These are phyloP conservation scores for Raddia distichophylla DNA, from an alignment of 176 grass and related monocot genomes.

Conservation along the genomic window DNA sequence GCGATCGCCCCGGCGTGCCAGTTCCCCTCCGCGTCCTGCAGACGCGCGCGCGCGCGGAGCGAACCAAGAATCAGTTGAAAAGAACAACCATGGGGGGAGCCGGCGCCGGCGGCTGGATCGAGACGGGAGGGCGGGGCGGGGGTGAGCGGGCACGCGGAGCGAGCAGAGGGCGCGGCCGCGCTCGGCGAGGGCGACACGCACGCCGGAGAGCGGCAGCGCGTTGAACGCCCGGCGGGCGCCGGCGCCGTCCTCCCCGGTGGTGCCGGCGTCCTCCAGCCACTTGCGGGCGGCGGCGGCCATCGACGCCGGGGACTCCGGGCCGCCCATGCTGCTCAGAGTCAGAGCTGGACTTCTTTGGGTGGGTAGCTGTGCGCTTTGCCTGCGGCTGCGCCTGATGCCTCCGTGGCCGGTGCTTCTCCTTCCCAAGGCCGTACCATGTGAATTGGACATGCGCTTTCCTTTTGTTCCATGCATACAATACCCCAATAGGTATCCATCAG, in stretches of 20 bases:
- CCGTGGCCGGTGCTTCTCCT: too few relatives aligned
- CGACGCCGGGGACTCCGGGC: slow-evolving; percentile 27
- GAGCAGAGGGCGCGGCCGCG: slow-evolving; percentile 54
- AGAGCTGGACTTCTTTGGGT: background rate
- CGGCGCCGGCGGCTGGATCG: background rate
- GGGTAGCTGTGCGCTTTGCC: background rate
- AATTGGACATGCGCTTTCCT: too few relatives aligned
- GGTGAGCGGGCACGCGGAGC: slow-evolving; percentile 63
- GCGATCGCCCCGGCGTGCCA: slow-evolving; percentile 87
- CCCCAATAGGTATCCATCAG: too few relatives aligned
- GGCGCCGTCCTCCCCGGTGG: background rate
- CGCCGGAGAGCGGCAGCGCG: slow-evolving; percentile 59
- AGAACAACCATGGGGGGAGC: background rate
- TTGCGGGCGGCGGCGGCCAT: slow-evolving; percentile 44
- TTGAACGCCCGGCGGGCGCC: slow-evolving; percentile 52
- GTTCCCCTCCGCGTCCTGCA: slow-evolving; percentile 69
- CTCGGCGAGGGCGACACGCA: slow-evolving; percentile 47
- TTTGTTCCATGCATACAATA: too few relatives aligned
- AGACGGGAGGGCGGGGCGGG: background rate
- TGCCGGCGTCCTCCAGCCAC: slow-evolving; percentile 70
- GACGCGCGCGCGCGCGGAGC: background rate
- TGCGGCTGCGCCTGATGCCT: background rate
- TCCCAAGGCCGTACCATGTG: too few relatives aligned
- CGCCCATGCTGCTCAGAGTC: slow-evolving; percentile 25
- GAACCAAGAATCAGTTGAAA: background rate